Base-by-base conservation (phyloP, 352 stramenopile genomes). In the Saprolegnia diclina region DNA sequence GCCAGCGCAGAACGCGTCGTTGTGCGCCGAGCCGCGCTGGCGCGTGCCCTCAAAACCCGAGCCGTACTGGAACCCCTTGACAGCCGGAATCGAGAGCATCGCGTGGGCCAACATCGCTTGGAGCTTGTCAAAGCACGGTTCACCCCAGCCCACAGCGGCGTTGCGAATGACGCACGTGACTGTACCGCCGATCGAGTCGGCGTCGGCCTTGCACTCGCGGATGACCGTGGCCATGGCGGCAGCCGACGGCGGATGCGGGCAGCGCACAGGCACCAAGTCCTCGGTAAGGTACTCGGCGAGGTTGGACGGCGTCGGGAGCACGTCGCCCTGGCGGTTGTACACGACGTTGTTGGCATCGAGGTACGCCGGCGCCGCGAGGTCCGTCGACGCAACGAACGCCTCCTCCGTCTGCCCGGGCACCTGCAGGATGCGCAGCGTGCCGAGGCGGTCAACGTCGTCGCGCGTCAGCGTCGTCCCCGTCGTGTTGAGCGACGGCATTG, bases 91-190 rank as follows among this genome's bases (percentile, higher is more conserved):
- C 37, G 95, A 99, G 77, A 99, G 94, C 83, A 98, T 99, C 37
- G 97, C 97, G 79, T 99, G 98, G 37, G 97, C 97, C 44, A 99
- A 80, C 65, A 98, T 85, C 18, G 97, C 97, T 76, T 99, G 96
- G 38, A 99, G 84, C 84, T 99, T 99, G 83, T 99, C 97, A 79
- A 99, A 99, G 64, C 98, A 98, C 19, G 97, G 97, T 71, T 97
- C 88, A n/a, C 97, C 97, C 9, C 99, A 76, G 56, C 97, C 96
- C 21, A 97, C 89, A 0, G 96, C 96, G 21, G 98, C 96, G 73
- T 99, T 99, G 56, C 95, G 85, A 56, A 96, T 97, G 40, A 99
- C 90, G 66, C 96, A 98, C 26, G 96, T 98, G 13, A 99, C 94
- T 11, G 98, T 94, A 35, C 97, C 97, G 35, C 97, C 87, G 3